Evolutionary conservation across 1,139 yeast species (phyloP), one percentile per base, ranked within the genome.

Genomic region (Tardiomyces blankii): DNA sequence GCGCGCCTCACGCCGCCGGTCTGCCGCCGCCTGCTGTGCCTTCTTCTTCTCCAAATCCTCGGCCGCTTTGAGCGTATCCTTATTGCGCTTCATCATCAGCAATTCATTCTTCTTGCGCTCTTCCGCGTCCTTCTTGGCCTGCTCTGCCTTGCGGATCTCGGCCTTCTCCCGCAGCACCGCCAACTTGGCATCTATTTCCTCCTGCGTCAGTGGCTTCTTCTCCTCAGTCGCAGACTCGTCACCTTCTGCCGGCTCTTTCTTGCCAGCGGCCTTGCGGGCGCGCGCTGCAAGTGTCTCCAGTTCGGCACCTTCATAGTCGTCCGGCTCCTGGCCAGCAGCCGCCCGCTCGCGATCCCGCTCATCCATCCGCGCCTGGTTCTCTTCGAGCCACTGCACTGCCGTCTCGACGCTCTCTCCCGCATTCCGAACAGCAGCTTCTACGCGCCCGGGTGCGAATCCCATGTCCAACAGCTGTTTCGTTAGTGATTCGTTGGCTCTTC

Each of bases 341-440:
- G 44, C 35, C 18, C 38, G 38, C 18, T 35, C 39, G 14, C 45
- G 43, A 18, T 38, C 42, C 13, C 43, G 49, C 19, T 30, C 35
- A 9, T 30, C 35, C 35, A 30, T 30, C 5, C 35, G 35, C 3
- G 44, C 44, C 42, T 61, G 63, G 44, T 60, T 55, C 41, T 51
- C 47, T 28, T 63, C 68, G 13, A 64, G 52, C 68, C 68, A 64
- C 39, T 54, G 58, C 41, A 64, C 53, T 30, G 64, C 62, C 18
- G 51, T 57, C 33, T 64, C 68, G 28, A 64, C 44, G n/a, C 53
- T 53, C 7, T 50, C 42, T n/a, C 43, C 44, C 2, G 62, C 57
- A 46, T 60, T 55, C 21, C 56, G 49, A 19, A 63, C 39, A 6
- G 68, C 67, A 1, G 61, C 58, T 40, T 64, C 67, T 41, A 62